phyloP scores from a whole-genome alignment of 1,284 basidiomycete species.

The Heterobasidion parviporum region DNA sequence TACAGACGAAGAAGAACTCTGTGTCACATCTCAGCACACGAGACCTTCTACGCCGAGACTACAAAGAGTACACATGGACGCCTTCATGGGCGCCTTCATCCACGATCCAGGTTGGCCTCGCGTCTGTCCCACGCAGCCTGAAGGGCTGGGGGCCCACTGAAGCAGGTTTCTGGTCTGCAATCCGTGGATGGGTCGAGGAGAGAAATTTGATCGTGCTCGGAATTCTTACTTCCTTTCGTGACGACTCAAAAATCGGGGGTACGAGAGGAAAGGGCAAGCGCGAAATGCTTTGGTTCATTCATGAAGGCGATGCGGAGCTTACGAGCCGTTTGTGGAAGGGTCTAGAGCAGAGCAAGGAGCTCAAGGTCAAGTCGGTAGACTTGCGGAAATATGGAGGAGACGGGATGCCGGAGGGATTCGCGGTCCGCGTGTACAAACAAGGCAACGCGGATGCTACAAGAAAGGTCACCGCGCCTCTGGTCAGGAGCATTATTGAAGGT shows the following conservation, averaged over 20 bases:
- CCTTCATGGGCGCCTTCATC: constrained; percentile 19
- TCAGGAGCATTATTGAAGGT: constrained; percentile 39
- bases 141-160: constrained; percentile 37
- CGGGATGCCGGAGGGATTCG: constrained; percentile 16
- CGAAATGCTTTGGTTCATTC: constrained; percentile 63
- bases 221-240: constrained; percentile 64
- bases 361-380: constrained; percentile 39
- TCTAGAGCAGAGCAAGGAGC: constrained; percentile 44
- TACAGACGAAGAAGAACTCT: constrained; percentile 59
- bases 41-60: constrained; percentile 85
- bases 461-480: constrained; percentile 74
- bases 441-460: constrained; percentile 66
- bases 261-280: constrained; percentile 57
- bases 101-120: constrained; percentile 52
- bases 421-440: constrained; percentile 62
- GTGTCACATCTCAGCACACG: constrained; percentile 61
- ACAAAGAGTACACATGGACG: constrained; percentile 75
- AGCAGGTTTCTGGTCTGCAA: constrained; percentile 35
- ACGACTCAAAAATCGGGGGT: constrained; percentile 29
- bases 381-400: constrained; percentile 21
- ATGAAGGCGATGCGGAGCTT: constrained; percentile 21
- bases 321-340: constrained; percentile 39
- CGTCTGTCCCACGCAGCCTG: constrained; percentile 71
- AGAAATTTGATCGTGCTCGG: constrained; percentile 62
- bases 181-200: constrained; percentile 59